Evolutionary conservation across 164 flowering plant species (phyloP).

Genomic region (grape (Vitis vinifera)): ASM3070453v1 NC_081818.1:27976501-27977000

Average conservation of each 20-base stretch:
- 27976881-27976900: constrained; percentile 15
- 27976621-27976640: neutral
- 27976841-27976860: constrained; percentile 6
- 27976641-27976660: neutral
- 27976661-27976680: constrained; percentile 7
- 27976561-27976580: neutral
- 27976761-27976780: constrained; percentile 30
- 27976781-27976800: constrained; percentile 36
- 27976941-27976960: constrained; percentile 95
- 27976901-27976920: constrained; percentile 99
- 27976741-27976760: constrained; percentile 17
- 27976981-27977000: constrained; percentile 67
- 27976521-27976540: constrained; percentile 18
- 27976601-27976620: neutral
- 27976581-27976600: neutral
- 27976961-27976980: constrained; percentile 85
- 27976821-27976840: constrained; percentile 57
- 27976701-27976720: constrained; percentile 16
- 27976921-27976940: constrained; percentile 97
- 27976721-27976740: constrained; percentile 14
- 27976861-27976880: neutral
- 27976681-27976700: constrained; percentile 19
- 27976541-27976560: neutral
- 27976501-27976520: constrained; percentile 22
- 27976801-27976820: constrained; percentile 57